Percentiles rank a stretch among this genome's conserved stretches.
phyloP scores from a whole-genome alignment of 2,329 filamentous ascomycete genomes.

The Trichoderma asperellum region DNA sequence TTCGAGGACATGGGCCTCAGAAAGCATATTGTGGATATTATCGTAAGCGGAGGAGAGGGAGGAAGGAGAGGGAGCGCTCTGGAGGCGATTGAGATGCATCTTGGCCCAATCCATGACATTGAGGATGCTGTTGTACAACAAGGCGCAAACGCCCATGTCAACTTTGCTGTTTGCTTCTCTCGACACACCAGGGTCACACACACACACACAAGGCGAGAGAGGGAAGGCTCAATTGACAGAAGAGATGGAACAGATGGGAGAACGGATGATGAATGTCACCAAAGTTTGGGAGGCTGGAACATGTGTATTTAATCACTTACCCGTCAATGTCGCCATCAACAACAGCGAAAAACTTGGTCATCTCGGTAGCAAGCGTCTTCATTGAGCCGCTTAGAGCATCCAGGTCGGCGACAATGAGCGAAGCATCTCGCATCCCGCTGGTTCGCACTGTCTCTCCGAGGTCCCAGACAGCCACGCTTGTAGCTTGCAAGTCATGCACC shows the following conservation, averaged over 20 bases:
- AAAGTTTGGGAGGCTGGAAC: neutral
- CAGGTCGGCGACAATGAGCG: conserved; percentile 81
- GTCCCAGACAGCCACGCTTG: conserved; percentile 92
- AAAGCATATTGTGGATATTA: conserved; percentile 80
- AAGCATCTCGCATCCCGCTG: conserved; percentile 88
- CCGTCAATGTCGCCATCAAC: conserved; percentile 92
- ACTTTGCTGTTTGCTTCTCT: conserved; percentile 24
- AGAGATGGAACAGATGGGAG: neutral
- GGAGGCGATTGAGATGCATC: conserved; percentile 75
- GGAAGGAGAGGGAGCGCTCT: conserved; percentile 60
- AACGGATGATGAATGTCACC: conserved; percentile 5
- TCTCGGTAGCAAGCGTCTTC: conserved; percentile 80
- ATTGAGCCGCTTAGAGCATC: conserved; percentile 85
- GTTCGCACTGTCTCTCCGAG: conserved; percentile 85
- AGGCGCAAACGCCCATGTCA: conserved; percentile 29
- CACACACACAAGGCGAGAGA: neutral
- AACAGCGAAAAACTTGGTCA: conserved; percentile 90
- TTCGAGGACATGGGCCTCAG: conserved; percentile 64
- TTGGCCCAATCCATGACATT: conserved; percentile 97
- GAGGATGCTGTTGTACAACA: conserved; percentile 64
- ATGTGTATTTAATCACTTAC: conserved; percentile 46
- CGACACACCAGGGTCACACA: conserved; percentile 24
- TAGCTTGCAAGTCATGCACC: conserved; percentile 86
- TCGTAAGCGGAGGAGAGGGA: conserved; percentile 72
- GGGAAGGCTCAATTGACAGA: neutral